phyloP scores from a whole-genome alignment of 2,329 filamentous ascomycete species.

The Fusarium algeriense region DNA sequence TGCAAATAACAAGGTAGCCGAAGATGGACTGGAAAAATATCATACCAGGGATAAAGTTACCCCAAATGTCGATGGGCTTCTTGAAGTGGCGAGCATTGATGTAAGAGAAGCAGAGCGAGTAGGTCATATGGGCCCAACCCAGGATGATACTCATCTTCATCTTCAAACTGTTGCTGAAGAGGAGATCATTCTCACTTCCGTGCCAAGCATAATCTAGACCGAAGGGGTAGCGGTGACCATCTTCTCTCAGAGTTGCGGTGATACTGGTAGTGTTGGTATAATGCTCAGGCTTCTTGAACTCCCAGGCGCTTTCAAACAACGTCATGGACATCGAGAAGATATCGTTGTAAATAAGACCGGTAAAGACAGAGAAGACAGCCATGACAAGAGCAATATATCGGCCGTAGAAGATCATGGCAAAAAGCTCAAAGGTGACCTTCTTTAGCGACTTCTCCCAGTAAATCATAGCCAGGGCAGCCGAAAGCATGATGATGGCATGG shows the following conservation, averaged over 20 bases:
- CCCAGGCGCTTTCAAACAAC: constrained; percentile 90
- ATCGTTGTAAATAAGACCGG: constrained; percentile 97
- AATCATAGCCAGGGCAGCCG: constrained; percentile 90
- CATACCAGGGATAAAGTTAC: constrained; percentile 98
- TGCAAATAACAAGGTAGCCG: constrained; percentile 92
- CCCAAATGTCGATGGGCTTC: constrained; percentile 94
- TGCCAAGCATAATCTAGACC: constrained; percentile 98
- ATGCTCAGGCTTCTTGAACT: constrained; percentile 75
- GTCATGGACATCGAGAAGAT: constrained; percentile 94
- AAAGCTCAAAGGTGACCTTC: constrained; percentile 93
- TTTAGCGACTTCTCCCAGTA: constrained; percentile 94
- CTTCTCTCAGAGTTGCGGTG: constrained; percentile 72
- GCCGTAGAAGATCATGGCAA: constrained; percentile 98
- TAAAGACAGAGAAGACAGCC: constrained; percentile 97
- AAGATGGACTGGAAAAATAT: constrained; percentile 99
- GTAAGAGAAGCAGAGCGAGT: constrained; percentile 91
- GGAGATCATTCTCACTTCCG: constrained; percentile 90
- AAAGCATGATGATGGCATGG: constrained; percentile 89
- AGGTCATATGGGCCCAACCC: constrained; percentile 99
- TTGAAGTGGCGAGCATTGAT: constrained; percentile 97
- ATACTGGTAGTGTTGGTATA: constrained; percentile 76
- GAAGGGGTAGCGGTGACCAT: constrained; percentile 90
- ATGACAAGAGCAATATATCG: constrained; percentile 99
- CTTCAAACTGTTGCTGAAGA: constrained; percentile 99
- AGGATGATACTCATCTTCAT: constrained; percentile 99